Base-by-base conservation (phyloP, 2,329 filamentous ascomycete species). In the Claviceps humidiphila region DNA sequence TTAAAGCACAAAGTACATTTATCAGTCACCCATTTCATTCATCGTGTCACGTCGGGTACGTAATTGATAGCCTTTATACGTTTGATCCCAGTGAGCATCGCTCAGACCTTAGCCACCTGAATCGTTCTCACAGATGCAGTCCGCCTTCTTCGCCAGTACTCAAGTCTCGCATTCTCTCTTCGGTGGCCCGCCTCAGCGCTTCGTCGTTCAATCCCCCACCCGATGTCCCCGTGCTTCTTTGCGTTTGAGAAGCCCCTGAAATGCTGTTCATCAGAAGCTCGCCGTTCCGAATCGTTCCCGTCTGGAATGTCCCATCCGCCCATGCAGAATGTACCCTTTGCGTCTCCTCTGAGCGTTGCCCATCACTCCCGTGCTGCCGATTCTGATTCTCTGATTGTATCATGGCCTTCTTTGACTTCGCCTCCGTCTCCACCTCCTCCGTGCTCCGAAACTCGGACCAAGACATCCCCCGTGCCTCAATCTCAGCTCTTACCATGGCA, bases 281-380 rank as follows among this genome's bases (percentile, higher is more conserved):
- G 24, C 76, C 76, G 54, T 72, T 70, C 2, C 73, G 69, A 58
- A 83, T 74, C 14, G 73, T 74, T 9, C 80, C 80, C 1, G 74
- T 78, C 61, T 80, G 75, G 59, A 84, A 83, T 0, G 81, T 84
- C 24, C 81, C 81, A 60, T 84, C 80, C 30, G 63, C 71, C 81
- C 81, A 84, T 0, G 81, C 71, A 43, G 71, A 66, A 52, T 69
- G 68, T n/a, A 34, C 38, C 54, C 16, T 3, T n/a, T 37, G n/a
- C 8, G 7, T 6, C 13, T 51, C 54, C 24, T 13, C 52, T 56
- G 46, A 30, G 30, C 51, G 22, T 41, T 44, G 45, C 30, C 1
- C 30, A 13, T 11, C 46, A 22, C 20, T 14, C 17, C 13, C 44
- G 6, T 47, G 46, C 24, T 11, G 43, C 47, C 14, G 9, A 11